These are phyloP conservation scores for Leishmania aethiopica DNA, from an alignment of 208 protist genomes.

Conservation along the genomic window DNA sequence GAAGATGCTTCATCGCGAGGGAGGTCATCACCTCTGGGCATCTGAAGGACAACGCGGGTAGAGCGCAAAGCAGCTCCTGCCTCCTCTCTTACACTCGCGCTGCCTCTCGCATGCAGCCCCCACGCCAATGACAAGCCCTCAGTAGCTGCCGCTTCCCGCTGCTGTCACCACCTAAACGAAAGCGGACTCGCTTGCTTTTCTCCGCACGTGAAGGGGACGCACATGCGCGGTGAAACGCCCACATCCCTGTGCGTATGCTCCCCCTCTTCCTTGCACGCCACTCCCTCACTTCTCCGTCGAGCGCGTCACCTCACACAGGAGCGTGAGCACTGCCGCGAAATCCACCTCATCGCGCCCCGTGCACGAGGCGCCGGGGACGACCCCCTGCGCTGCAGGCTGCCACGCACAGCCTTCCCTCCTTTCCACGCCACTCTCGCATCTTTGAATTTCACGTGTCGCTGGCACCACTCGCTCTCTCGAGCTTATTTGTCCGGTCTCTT, in stretches of 20 bases:
- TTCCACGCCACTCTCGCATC: not conserved
- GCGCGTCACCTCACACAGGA: not conserved
- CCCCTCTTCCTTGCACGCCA: not conserved
- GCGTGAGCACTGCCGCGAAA: not conserved
- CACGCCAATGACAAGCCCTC: not conserved
- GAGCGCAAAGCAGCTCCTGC: not conserved
- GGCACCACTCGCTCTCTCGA: not conserved
- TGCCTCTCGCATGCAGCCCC: not conserved
- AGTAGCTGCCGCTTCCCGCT: not conserved
- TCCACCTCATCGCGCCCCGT: not conserved
- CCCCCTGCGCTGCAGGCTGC: not conserved
- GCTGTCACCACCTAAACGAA: too few relatives aligned
- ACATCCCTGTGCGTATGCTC: not conserved
- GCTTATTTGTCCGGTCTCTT: not conserved
- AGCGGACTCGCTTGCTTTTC: not conserved
- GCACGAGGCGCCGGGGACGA: not conserved
- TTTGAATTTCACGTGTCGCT: not conserved
- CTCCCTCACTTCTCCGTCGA: not conserved
- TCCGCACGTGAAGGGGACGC: not conserved
- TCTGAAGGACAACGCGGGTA: not conserved
- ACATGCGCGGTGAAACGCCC: not conserved
- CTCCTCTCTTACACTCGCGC: not conserved
- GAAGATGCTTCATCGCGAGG: not conserved
- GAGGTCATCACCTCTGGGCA: not conserved
- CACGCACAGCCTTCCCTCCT: not conserved